Percentiles rank a stretch among this genome's conserved stretches.
phyloP scores from a whole-genome alignment of 2,329 filamentous ascomycete species.

The Curvularia eragrostidis region DNA sequence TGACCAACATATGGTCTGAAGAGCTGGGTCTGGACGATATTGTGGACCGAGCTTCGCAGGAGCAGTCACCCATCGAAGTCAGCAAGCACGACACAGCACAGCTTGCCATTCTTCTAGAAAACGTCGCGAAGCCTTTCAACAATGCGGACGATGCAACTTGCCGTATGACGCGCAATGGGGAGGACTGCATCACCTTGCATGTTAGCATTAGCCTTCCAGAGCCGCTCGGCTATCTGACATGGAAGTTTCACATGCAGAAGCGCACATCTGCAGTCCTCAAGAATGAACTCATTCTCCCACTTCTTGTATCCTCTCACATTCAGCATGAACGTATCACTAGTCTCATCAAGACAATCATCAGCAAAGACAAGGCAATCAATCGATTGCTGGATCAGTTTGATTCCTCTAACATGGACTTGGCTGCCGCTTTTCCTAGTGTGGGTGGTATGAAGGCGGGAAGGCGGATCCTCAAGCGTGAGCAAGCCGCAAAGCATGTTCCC shows the following conservation, averaged over 20 bases:
- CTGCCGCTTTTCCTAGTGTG: slow-evolving; percentile 63
- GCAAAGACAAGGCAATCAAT: slow-evolving; percentile 66
- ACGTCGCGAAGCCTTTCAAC: slow-evolving; percentile 61
- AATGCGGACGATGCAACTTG: slow-evolving; percentile 48
- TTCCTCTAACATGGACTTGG: slow-evolving; percentile 61
- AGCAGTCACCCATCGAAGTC: slow-evolving; percentile 76
- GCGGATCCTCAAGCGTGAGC: slow-evolving; percentile 56
- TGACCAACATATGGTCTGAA: slow-evolving; percentile 77
- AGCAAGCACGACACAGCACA: slow-evolving; percentile 70
- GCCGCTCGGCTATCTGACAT: slow-evolving; percentile 68
- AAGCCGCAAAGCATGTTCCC: slow-evolving; percentile 61
- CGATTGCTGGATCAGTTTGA: slow-evolving; percentile 67
- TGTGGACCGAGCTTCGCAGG: slow-evolving; percentile 65
- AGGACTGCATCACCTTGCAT: slow-evolving; percentile 57
- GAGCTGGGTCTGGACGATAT: slow-evolving; percentile 67
- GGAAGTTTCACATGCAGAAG: slow-evolving; percentile 66
- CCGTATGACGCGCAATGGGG: slow-evolving; percentile 40
- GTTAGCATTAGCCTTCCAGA: slow-evolving; percentile 67
- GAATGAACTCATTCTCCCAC: slow-evolving; percentile 59
- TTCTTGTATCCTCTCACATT: slow-evolving; percentile 58
- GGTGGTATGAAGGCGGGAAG: slow-evolving; percentile 55
- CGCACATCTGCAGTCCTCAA: slow-evolving; percentile 53
- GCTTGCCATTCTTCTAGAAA: slow-evolving; percentile 69
- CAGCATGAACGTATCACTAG: slow-evolving; percentile 57
- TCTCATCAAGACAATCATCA: slow-evolving; percentile 58